Percentiles rank a stretch among this genome's conserved stretches.
Conservation (phyloP, 2,329 filamentous ascomycete genomes). For the Acephala macrosclerotiorum region DNA sequence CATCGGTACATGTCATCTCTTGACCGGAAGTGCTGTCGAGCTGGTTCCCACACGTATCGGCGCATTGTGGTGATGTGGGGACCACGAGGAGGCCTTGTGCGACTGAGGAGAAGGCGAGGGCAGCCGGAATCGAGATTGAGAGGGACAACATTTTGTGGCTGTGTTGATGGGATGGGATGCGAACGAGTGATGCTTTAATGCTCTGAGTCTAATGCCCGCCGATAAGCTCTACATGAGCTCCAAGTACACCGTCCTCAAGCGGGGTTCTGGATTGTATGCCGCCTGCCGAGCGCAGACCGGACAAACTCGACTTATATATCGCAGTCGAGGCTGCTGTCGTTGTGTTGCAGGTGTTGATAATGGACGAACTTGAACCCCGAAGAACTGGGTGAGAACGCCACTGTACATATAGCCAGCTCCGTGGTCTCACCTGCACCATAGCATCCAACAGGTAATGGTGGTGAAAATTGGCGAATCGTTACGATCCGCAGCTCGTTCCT, state of each 20-base stretch:
- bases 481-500: conserved; percentile 7
- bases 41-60: neutral
- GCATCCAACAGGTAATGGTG: neutral
- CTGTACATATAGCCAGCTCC: conserved; percentile 4
- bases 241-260: neutral
- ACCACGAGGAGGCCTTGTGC: neutral
- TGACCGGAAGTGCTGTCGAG: neutral
- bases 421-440: neutral
- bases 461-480: conserved; percentile 5
- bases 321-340: neutral
- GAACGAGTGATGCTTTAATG: neutral
- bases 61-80: conserved; percentile 9
- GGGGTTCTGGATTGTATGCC: neutral
- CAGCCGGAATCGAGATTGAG: neutral
- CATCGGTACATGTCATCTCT: conserved; percentile 22
- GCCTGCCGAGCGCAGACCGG: neutral
- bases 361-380: neutral
- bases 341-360: neutral
- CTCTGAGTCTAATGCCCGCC: neutral
- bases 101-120: neutral
- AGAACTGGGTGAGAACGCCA: neutral
- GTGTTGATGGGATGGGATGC: neutral
- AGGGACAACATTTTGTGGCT: neutral
- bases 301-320: neutral
- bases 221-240: conserved; percentile 3